Evolutionary conservation across 345 rosid species (phyloP), one percentile per base, ranked within the genome.

Genomic region (Citrus maxima): DNA sequence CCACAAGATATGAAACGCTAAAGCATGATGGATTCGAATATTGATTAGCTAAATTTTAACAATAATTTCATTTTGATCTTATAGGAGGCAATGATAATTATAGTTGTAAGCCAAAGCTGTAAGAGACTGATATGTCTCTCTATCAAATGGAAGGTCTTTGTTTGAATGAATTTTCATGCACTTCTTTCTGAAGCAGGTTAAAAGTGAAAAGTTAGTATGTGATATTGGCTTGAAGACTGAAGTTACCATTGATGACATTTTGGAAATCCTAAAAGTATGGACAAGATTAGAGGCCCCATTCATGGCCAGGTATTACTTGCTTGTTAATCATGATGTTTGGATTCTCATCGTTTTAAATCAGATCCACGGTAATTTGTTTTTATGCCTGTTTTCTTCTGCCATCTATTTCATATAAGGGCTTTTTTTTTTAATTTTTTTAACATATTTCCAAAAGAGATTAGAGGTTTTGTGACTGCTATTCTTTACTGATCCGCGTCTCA

Each of bases 141-240:
- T 46, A 19, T 76, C 28, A 21, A 25, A 37, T 56, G 30, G 51
- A 37, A 40, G 70, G 62, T 25, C 59, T 59, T 64, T 28, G 55
- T 72, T 70, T 22, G 56, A 68, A 27, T 65, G 12, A 30, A 75
- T 6, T 70, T 12, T 55, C 16, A 13, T 34, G 3, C 76, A 75
- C 54, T 51, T 80, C 68, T 75, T 74, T 76, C 35, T 82, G 75
- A 59, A 87, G 80, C 90, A 95, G 98, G 89, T 93, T 78, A 87
- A 78, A 85, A 93, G 92, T 85, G 85, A 59, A 73, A 90, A 86
- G 71, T 82, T 95, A 71, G 74, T 91, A 61, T 72, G 72, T 72
- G 91, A 86, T 84, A 82, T 93, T 80, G 98, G 93, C 78, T 90
- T 93, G 67, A 95, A 89, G 88, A 89, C 95, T 65, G 84, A 86